Percentiles rank a stretch among this genome's conserved stretches.
Evolutionary conservation across 148 eudicot species (phyloP).

Genomic region (Limonium bicolor): DNA sequence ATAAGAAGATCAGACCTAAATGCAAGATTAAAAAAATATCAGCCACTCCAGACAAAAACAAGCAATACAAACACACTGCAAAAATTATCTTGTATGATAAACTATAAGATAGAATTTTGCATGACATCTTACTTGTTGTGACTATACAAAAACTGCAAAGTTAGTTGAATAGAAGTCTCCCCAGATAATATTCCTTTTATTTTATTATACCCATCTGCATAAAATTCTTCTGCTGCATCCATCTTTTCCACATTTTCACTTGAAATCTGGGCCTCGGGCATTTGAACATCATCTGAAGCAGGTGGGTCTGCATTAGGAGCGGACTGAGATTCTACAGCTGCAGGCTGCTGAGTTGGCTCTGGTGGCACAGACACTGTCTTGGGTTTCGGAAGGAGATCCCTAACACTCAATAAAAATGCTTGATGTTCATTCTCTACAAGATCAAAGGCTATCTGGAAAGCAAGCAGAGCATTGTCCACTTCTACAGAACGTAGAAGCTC

Average conservation of each 20-base stretch:
- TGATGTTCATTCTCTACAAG: slow-evolving; percentile 98
- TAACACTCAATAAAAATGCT: slow-evolving; percentile 78
- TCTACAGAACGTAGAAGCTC: slow-evolving; percentile 61
- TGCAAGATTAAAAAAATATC: not conserved
- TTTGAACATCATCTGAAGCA: slow-evolving; percentile 59
- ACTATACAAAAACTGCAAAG: slow-evolving; percentile 80
- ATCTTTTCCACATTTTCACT: slow-evolving; percentile 15
- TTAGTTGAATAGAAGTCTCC: slow-evolving; percentile 88
- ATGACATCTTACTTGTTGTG: slow-evolving; percentile 25
- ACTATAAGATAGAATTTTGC: not conserved
- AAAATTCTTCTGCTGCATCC: slow-evolving; percentile 57
- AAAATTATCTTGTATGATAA: not conserved
- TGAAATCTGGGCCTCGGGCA: slow-evolving; percentile 46
- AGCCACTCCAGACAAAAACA: no score
- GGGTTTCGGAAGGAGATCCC: slow-evolving; percentile 47
- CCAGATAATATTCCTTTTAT: slow-evolving; percentile 79
- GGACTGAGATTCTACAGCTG: slow-evolving; percentile 40
- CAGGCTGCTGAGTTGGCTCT: slow-evolving; percentile 28
- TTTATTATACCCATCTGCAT: slow-evolving; percentile 64
- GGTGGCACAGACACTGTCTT: slow-evolving; percentile 17
- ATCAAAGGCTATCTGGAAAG: slow-evolving; percentile 90
- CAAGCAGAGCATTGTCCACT: slow-evolving; percentile 70
- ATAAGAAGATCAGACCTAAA: slow-evolving; percentile 92
- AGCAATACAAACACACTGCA: not conserved
- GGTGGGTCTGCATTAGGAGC: slow-evolving; percentile 27